phyloP scores from a whole-genome alignment of 257 asterid genomes.

The Mitragyna speciosa region DNA sequence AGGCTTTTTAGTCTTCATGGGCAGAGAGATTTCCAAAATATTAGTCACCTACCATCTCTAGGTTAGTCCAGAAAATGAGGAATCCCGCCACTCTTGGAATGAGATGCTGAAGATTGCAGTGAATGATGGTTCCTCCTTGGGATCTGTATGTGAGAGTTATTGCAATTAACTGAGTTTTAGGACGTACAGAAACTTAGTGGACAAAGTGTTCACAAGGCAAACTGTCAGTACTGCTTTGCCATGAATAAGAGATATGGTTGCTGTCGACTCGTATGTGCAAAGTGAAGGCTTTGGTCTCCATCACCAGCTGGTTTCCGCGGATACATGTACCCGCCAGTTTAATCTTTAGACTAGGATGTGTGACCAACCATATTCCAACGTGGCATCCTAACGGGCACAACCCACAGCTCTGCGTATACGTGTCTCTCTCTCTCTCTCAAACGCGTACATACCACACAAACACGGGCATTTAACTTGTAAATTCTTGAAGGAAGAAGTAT shows the following conservation, averaged over 20 bases:
- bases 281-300: conserved; percentile 16
- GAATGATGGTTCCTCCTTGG: not conserved
- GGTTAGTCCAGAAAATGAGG: not conserved
- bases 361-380: conserved; percentile 16
- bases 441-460: not conserved
- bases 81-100: not conserved
- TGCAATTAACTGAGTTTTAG: not conserved
- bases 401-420: not conserved
- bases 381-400: conserved; percentile 17
- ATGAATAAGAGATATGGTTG: conserved; percentile 8
- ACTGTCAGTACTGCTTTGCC: not conserved
- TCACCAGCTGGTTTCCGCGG: conserved; percentile 15
- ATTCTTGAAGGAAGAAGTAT: not conserved
- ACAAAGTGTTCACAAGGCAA: not conserved
- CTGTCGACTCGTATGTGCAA: not conserved
- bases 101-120: not conserved
- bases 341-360: not conserved
- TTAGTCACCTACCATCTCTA: not conserved
- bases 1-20: not conserved
- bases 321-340: not conserved
- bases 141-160: not conserved
- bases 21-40: not conserved
- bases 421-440: no score
- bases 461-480: conserved; percentile 4
- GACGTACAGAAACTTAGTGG: not conserved